Evolutionary conservation across 2,329 filamentous ascomycete species (phyloP).

Genomic region (Apiospora sp.): DNA sequence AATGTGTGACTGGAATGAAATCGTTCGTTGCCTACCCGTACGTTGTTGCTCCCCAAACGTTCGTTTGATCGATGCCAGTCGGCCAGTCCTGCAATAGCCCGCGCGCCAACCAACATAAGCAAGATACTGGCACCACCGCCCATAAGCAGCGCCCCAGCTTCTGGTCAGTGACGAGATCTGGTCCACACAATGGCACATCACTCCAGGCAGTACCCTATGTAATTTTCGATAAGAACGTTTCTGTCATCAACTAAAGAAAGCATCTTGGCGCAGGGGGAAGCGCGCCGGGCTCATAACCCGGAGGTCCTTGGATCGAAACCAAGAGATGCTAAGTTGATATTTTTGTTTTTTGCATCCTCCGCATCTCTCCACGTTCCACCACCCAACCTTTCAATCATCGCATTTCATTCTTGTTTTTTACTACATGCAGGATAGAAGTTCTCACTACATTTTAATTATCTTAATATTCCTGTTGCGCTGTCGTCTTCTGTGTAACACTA

Average conservation of each 20-base stretch:
- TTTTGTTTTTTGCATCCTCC: background rate
- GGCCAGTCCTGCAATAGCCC: background rate
- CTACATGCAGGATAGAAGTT: background rate
- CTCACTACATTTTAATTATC: background rate
- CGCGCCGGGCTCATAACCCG: constrained; percentile 41
- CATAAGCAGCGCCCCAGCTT: background rate
- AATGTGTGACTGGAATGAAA: constrained; percentile 3
- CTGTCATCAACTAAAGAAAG: constrained; percentile 25
- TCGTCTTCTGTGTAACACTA: background rate
- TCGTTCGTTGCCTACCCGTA: background rate
- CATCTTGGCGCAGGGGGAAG: constrained; percentile 39
- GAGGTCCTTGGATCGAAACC: constrained; percentile 39
- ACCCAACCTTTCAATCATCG: background rate
- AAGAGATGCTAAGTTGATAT: constrained; percentile 35
- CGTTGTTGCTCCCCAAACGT: background rate
- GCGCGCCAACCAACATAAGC: background rate
- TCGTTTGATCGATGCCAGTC: background rate
- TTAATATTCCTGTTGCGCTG: background rate
- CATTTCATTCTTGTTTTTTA: background rate
- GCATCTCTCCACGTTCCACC: background rate
- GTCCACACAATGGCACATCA: background rate
- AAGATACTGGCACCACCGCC: background rate
- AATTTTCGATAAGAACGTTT: accelerated
- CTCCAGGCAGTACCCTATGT: background rate
- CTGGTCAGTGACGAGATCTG: background rate